Evolutionary conservation across 768 basidiomycete genomes (phyloP).

Genomic region (Naganishia antarctica): DNA sequence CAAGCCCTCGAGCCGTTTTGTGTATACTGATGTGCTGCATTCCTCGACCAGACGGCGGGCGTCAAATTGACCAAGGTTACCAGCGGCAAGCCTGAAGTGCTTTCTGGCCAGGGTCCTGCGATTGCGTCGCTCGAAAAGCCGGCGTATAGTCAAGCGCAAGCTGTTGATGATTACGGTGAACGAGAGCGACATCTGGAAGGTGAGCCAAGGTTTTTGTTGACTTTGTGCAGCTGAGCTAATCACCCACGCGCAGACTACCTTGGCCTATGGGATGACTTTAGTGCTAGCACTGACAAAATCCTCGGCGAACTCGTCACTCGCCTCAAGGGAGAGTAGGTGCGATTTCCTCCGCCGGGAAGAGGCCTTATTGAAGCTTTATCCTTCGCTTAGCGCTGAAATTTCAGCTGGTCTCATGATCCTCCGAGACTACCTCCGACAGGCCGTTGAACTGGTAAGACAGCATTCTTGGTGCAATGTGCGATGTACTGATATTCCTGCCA

Average conservation of each 20-base stretch:
- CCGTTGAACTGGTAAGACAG: slow-evolving; percentile 12
- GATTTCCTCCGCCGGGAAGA: too few relatives aligned
- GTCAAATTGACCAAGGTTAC: slow-evolving; percentile 29
- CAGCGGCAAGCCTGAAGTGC: slow-evolving; percentile 20
- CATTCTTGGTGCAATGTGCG: too few relatives aligned
- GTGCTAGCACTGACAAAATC: slow-evolving; percentile 4
- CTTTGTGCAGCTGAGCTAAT: neutral
- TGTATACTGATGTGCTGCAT: neutral
- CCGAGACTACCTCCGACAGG: slow-evolving; percentile 23
- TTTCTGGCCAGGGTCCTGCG: slow-evolving; percentile 14
- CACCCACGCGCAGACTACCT: slow-evolving; percentile 10
- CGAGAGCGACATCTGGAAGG: slow-evolving; percentile 22
- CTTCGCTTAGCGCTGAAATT: neutral
- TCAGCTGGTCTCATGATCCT: slow-evolving; percentile 10
- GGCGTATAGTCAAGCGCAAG: slow-evolving; percentile 17
- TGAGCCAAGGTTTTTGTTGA: neutral
- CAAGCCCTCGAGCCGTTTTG: neutral
- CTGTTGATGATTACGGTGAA: slow-evolving; percentile 7
- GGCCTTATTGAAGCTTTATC: neutral
- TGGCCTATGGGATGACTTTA: slow-evolving; percentile 22
- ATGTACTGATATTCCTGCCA: too few relatives aligned
- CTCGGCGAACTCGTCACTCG: slow-evolving; percentile 18
- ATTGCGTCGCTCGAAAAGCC: slow-evolving; percentile 25
- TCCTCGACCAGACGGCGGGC: slow-evolving; percentile 23
- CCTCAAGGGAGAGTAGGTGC: slow-evolving; percentile 23